Evolutionary conservation across 768 basidiomycete genomes (phyloP).

Genomic region (Tylopilus balloui): DNA sequence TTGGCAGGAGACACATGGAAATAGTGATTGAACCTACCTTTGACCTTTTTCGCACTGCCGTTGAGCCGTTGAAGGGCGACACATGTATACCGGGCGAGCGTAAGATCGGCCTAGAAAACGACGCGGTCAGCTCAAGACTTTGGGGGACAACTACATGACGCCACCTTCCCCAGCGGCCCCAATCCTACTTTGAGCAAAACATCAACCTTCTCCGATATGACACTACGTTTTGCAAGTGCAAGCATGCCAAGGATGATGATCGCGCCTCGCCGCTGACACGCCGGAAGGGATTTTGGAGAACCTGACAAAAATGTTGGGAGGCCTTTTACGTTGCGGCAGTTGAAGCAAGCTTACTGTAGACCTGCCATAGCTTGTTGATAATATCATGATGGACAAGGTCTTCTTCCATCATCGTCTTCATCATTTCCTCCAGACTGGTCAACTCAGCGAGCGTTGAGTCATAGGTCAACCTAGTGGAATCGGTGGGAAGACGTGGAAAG

Average conservation of each 20-base stretch:
- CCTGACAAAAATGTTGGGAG: constrained; percentile 40
- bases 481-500: neutral
- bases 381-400: constrained; percentile 79
- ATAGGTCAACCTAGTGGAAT: constrained; percentile 68
- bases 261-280: constrained; percentile 85
- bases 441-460: constrained; percentile 91
- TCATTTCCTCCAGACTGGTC: constrained; percentile 93
- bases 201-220: constrained; percentile 82
- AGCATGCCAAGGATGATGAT: constrained; percentile 98
- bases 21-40: constrained; percentile 48
- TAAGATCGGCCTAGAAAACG: constrained; percentile 66
- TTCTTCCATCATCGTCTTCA: constrained; percentile 94
- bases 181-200: constrained; percentile 82
- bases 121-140: neutral
- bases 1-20: neutral
- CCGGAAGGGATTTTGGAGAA: constrained; percentile 68
- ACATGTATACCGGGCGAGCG: constrained; percentile 89
- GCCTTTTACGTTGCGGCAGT: neutral
- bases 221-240: constrained; percentile 73
- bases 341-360: constrained; percentile 66
- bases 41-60: constrained; percentile 95
- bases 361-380: constrained; percentile 89
- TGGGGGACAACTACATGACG: neutral
- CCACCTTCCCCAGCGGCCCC: constrained; percentile 77
- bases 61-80: constrained; percentile 88